Base-by-base conservation (phyloP, 129 eudicot genomes). In the Rutidosis leptorrhynchoides region DNA sequence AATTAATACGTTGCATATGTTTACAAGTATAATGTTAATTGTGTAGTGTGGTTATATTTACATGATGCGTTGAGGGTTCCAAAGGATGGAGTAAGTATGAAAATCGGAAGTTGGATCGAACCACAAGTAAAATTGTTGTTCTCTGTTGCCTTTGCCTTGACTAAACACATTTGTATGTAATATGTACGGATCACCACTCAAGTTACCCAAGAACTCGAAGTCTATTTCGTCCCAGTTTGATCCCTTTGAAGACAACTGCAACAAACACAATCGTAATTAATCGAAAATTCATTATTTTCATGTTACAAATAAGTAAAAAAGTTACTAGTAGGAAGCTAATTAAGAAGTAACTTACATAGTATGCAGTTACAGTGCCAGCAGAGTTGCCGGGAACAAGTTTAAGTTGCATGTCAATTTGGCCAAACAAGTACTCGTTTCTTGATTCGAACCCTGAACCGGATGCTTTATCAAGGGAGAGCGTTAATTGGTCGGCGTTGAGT, bases 31-130 rank as follows among this genome's bases (percentile, higher is more conserved):
- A 37, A 46, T 25, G 6, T 19, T n/a, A 6, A 7, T 7, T 4
- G 5, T 9, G 10, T 37, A 26, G 53, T 24, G 29, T 58, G 6
- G 27, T 24, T 24, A 1, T 57, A 48, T 80, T 77, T 80, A 84
- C 89, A 84, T 75, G 69, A 85, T 85, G 49, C 65, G 75, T 57
- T 81, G 63, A 1, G 90, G 84, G 62, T 85, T 85, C 90, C 90
- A 85, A 15, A 81, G 84, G 69, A 84, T 84, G 67, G 90, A 78
- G 30, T 84, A 84, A 0, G 90, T 84, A 64, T 84, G 90, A 19
- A 84, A 84, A 79, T 84, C 90, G 2, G 86, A 84, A 64, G 90
- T 84, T 10, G 90, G 90, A 58, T 84, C 90, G 65, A 84, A 84
- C 90, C 90, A 84, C 6, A 84, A 69, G 14, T 84, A 52, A 61